Evolutionary conservation across 1,284 basidiomycete genomes (phyloP).

Genomic region (Moniliella sp.): DNA sequence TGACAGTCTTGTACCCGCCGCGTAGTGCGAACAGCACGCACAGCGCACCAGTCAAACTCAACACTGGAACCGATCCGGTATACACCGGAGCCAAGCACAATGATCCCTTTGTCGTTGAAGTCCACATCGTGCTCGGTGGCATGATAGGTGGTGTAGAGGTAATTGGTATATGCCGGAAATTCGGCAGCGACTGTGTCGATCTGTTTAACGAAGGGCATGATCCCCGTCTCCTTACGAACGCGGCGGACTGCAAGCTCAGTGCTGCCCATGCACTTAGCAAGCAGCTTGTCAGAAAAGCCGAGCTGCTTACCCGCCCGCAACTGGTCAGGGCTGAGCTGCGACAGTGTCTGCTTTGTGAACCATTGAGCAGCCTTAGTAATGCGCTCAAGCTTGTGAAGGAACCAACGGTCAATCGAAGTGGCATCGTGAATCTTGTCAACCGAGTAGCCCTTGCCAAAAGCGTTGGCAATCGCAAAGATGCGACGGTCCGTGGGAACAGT

Average conservation of each 20-base stretch:
- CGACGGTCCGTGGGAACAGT: constrained; percentile 73
- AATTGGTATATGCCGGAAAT: constrained; percentile 95
- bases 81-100: constrained; percentile 91
- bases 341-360: constrained; percentile 46
- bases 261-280: constrained; percentile 57
- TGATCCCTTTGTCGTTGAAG: constrained; percentile 76
- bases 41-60: constrained; percentile 99
- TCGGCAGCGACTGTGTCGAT: constrained; percentile 97
- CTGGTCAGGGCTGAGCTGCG: constrained; percentile 46
- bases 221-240: constrained; percentile 59
- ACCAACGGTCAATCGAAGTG: constrained; percentile 98
- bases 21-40: constrained; percentile 80
- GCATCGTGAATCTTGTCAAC: constrained; percentile 90
- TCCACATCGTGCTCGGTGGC: constrained; percentile 70
- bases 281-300: constrained; percentile 81
- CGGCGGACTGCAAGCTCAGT: constrained; percentile 71
- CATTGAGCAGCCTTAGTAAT: constrained; percentile 16
- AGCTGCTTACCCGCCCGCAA: constrained; percentile 74
- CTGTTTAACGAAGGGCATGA: constrained; percentile 85
- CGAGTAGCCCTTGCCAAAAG: constrained; percentile 67
- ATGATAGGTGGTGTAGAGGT: constrained; percentile 94
- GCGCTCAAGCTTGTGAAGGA: constrained; percentile 59
- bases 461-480: constrained; percentile 70
- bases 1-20: constrained; percentile 89
- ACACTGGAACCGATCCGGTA: constrained; percentile 96